Conservation (phyloP, 257 asterid genomes). For the Thymus mandschuricus region DNA sequence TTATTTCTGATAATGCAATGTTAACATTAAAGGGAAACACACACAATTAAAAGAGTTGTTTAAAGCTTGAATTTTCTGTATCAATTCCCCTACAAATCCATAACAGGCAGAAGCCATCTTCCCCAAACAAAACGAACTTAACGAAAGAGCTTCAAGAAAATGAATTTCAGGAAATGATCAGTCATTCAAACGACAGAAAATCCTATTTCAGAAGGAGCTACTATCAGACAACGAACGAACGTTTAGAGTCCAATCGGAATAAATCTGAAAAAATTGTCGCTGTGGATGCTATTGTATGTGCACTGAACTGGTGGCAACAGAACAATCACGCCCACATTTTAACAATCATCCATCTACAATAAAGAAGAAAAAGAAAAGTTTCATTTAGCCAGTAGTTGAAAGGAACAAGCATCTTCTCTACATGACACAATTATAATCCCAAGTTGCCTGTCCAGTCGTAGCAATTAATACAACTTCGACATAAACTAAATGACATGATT, state of each 20-base stretch:
- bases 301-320: slow-evolving; percentile 43
- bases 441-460: slow-evolving; percentile 20
- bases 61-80: too few species aligned
- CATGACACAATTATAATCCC: slow-evolving; percentile 14
- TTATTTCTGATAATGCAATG: not conserved
- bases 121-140: not conserved
- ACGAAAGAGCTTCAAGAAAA: too few species aligned
- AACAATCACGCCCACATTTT: slow-evolving; percentile 41
- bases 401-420: slow-evolving; percentile 4
- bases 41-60: too few species aligned
- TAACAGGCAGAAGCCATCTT: not conserved
- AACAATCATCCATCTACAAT: slow-evolving; percentile 62
- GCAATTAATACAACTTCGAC: slow-evolving; percentile 28
- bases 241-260: slow-evolving; percentile 17
- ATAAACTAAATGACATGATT: slow-evolving; percentile 26
- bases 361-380: slow-evolving; percentile 25
- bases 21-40: too few species aligned
- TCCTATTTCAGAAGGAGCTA: slow-evolving; percentile 9
- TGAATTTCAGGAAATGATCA: not conserved
- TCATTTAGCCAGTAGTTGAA: slow-evolving; percentile 26
- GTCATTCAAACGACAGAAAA: not conserved
- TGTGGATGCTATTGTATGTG: slow-evolving; percentile 27
- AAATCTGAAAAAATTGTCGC: slow-evolving; percentile 14
- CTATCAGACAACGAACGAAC: not conserved
- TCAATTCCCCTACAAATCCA: not conserved